Base-by-base conservation (phyloP, 1,284 basidiomycete genomes). In the Hymenochaete sp. region DNA sequence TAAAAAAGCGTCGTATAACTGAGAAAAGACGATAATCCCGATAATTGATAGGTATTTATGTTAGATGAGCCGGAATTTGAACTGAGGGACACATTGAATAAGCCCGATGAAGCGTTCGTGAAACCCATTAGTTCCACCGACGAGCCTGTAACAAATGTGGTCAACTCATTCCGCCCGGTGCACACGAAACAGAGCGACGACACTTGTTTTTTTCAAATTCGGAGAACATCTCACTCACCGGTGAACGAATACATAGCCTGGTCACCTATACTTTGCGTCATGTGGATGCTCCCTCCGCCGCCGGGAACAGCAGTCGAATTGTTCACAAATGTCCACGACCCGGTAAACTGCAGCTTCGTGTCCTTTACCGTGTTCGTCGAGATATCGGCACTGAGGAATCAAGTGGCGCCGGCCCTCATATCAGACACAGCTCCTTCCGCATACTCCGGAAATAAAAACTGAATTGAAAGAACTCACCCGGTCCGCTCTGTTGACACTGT, bases 61-160 rank as follows among this genome's bases (percentile, higher is more conserved):
- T 68, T 62, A 10, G 64, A 64, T 18, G 60, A 60, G 48, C 69
- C 57, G 42, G 54, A 60, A 55, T 86, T 79, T n/a, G 49, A 51
- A n/a, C 18, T 46, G 8, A 87, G 61, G 16, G 62, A 69, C 45
- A 86, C 75, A 42, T 73, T 68, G 57, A 77, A 86, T 31, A 63
- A 64, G 44, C 76, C 79, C 3, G 71, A 68, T 38, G 60, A 57
- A 2, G 71, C 72, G 31, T 71, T 74, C 24, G 70, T 75, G 38
- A 70, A 65, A 6, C 83, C 82, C 36, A 62, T 67, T 25, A 86
- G 58, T 6, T 71, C 62, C 37, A 85, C 65, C 7, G 78, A 71
- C 26, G 72, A 73, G 19, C 51, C 53, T 53, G 25, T 9, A 33
- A 24, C 2, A 16, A n/a, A 32, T 36, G 44, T 16, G 41, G n/a